These are phyloP conservation scores for Phycomyces blakesleeanus DNA, from an alignment of 192 early-diverging fungal genomes.

Conservation along the genomic window DNA sequence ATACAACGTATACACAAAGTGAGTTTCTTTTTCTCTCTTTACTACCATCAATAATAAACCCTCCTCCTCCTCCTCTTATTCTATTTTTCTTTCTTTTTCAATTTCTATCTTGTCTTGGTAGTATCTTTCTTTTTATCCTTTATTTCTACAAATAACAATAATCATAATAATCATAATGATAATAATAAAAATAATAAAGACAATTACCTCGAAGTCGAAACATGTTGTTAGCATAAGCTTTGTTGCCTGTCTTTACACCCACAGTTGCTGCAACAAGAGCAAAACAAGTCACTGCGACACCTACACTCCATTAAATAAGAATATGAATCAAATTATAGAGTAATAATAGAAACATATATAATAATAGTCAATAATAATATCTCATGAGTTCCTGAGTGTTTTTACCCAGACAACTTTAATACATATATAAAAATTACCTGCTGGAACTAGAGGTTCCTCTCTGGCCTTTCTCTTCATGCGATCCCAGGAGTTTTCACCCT, in stretches of 20 bases:
- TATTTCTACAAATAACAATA: too few relatives aligned
- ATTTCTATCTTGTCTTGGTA: too few relatives aligned
- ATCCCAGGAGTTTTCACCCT: slow-evolving; percentile 24
- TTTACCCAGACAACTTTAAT: background rate
- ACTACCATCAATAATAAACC: background rate
- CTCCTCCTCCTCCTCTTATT: background rate
- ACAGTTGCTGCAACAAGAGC: slow-evolving; percentile 36
- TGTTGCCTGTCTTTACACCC: slow-evolving; percentile 29
- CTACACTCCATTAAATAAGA: slow-evolving; percentile 1
- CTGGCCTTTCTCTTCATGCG: slow-evolving; percentile 33
- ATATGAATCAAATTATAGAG: too few relatives aligned
- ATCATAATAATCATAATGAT: too few relatives aligned
- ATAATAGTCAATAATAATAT: too few relatives aligned
- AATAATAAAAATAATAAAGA: too few relatives aligned
- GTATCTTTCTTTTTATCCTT: too few relatives aligned
- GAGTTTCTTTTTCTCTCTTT: slow-evolving; percentile 2
- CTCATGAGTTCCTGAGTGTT: background rate
- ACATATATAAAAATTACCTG: slow-evolving; percentile 27
- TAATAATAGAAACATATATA: too few relatives aligned
- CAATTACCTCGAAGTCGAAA: slow-evolving; percentile 31
- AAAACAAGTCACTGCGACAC: slow-evolving; percentile 39
- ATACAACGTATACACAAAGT: too few relatives aligned
- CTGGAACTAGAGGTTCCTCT: slow-evolving; percentile 39
- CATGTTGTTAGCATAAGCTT: slow-evolving; percentile 37
- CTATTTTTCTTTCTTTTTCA: too few relatives aligned